Conservation (phyloP, 208 protist species). For the Trypanosoma grayi region DNA sequence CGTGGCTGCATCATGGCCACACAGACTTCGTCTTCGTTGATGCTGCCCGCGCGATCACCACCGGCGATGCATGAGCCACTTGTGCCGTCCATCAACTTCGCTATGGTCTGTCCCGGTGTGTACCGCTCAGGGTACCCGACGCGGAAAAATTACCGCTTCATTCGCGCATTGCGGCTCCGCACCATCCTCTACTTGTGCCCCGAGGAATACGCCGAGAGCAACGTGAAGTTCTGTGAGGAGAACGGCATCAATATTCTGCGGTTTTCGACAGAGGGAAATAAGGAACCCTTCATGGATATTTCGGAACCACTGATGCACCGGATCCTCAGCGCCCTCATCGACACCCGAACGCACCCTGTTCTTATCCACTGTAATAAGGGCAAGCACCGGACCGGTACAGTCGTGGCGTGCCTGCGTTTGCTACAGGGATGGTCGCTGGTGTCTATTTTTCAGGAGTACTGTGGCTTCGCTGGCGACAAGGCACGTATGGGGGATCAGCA, state of each 20-base stretch:
- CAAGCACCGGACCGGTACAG: constrained; percentile 95
- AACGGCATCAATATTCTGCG: constrained; percentile 80
- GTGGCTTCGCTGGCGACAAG: constrained; percentile 94
- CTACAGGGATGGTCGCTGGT: constrained; percentile 95
- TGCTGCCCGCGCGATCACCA: not conserved
- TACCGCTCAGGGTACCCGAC: constrained; percentile 97
- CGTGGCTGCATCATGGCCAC: not conserved
- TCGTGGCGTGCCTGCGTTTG: constrained; percentile 92
- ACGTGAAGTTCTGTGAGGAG: constrained; percentile 92
- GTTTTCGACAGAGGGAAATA: constrained; percentile 96
- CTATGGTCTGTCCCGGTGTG: constrained; percentile 95
- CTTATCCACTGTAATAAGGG: constrained; percentile 98
- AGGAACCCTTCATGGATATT: constrained; percentile 97
- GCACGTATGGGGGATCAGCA: constrained; percentile 94
- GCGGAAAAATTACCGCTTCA: constrained; percentile 96
- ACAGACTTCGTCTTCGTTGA: constrained; percentile 14
- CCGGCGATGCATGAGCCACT: constrained; percentile 47
- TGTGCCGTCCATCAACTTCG: constrained; percentile 92
- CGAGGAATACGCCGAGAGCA: constrained; percentile 92
- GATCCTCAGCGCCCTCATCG: constrained; percentile 74
- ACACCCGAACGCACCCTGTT: constrained; percentile 94
- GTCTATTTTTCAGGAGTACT: constrained; percentile 96
- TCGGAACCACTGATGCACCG: constrained; percentile 90
- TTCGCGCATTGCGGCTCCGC: constrained; percentile 92
- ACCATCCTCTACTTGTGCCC: constrained; percentile 95